Conservation (phyloP, 2,329 filamentous ascomycete species). For the Fonsecaea multimorphosa region DNA sequence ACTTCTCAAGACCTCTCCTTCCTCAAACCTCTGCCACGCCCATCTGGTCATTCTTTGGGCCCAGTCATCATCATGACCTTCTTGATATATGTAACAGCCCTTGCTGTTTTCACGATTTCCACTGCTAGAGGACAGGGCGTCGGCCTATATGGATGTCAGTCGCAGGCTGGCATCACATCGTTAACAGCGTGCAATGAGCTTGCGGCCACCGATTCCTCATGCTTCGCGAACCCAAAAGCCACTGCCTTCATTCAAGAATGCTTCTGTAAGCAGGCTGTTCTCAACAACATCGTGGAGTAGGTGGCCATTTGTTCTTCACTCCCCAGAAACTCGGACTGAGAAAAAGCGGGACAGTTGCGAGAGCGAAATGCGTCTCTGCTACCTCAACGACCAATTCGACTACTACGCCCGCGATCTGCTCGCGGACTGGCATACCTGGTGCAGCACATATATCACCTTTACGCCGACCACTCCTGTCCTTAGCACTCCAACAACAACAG, state of each 20-base stretch:
- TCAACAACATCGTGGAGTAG: conserved; percentile 7
- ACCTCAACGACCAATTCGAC: conserved; percentile 9
- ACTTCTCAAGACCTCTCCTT: too few relatives aligned
- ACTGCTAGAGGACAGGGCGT: not conserved
- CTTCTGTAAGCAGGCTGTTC: conserved; percentile 1
- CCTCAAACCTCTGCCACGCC: too few relatives aligned
- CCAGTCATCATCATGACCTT: too few relatives aligned
- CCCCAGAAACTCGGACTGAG: not conserved
- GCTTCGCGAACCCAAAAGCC: not conserved
- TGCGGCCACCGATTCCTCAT: not conserved
- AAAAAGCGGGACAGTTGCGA: not conserved
- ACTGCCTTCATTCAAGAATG: not conserved
- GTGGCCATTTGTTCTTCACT: not conserved
- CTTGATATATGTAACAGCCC: too few relatives aligned
- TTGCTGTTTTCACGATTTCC: not conserved
- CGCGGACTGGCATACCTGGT: not conserved
- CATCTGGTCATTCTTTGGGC: too few relatives aligned
- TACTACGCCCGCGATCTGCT: not conserved
- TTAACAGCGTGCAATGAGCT: conserved; percentile 1
- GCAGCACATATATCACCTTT: not conserved
- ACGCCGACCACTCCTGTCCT: conserved; percentile 5
- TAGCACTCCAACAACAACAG: not conserved
- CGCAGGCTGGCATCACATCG: not conserved
- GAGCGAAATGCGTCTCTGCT: conserved; percentile 2
- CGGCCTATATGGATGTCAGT: not conserved